phyloP scores from a whole-genome alignment of 129 eudicot genomes.

The Ambrosia artemisiifolia region DNA sequence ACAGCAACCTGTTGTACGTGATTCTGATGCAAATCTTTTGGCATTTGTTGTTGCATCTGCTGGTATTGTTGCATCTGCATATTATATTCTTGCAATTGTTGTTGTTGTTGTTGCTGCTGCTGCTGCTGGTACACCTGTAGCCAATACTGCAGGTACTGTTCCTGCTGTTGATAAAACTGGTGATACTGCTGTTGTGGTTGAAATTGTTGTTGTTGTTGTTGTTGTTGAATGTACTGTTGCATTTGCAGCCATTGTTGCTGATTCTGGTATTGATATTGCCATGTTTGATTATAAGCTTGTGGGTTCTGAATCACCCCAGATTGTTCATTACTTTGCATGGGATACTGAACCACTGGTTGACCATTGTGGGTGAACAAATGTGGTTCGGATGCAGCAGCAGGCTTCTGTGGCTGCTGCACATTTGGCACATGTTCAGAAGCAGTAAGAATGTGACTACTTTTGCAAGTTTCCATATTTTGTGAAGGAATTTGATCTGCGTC shows the following conservation, averaged over 20 bases:
- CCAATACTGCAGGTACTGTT: conserved; percentile 34
- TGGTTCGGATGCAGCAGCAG: conserved; percentile 20
- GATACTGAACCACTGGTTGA: conserved; percentile 28
- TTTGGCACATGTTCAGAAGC: conserved; percentile 21
- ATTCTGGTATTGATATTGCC: conserved; percentile 58
- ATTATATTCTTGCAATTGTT: conserved; percentile 20
- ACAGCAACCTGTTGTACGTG: conserved; percentile 28
- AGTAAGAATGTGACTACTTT: conserved; percentile 21
- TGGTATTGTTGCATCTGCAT: conserved; percentile 31
- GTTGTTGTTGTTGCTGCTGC: conserved; percentile 7
- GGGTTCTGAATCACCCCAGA: conserved; percentile 32
- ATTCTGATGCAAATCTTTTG: conserved; percentile 26
- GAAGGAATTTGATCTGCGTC: conserved; percentile 30
- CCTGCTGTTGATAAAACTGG: conserved; percentile 48
- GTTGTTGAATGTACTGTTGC: conserved; percentile 56
- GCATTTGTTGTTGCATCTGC: conserved; percentile 52
- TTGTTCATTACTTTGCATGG: conserved; percentile 44
- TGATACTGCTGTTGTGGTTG: conserved; percentile 49
- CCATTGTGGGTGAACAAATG: conserved; percentile 26
- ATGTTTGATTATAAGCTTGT: conserved; percentile 52
- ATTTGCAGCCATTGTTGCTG: conserved; percentile 39
- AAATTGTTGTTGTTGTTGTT: conserved; percentile 39
- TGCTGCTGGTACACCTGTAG: conserved; percentile 44
- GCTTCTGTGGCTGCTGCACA: conserved; percentile 29
- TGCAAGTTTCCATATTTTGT: conserved; percentile 24